Conservation (phyloP, 148 eudicot species). For the Rhododendron griersonianum region DNA sequence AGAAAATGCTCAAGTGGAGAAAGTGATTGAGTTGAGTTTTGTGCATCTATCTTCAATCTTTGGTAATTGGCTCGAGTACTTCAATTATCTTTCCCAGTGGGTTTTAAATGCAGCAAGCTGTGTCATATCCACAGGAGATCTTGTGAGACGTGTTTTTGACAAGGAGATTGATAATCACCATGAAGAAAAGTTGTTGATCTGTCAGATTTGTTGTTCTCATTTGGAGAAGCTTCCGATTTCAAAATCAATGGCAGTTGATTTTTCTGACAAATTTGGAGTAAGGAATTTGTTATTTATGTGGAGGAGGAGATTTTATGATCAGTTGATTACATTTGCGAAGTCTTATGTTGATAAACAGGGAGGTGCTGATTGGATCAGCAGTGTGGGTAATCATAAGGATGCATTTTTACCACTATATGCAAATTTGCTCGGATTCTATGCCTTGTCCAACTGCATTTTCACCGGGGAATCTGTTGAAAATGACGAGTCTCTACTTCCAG, state of each 20-base stretch:
- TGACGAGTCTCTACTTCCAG: constrained; percentile 32
- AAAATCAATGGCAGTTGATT: constrained; percentile 20
- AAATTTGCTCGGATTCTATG: constrained; percentile 67
- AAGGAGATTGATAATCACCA: constrained; percentile 95
- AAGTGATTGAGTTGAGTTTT: constrained; percentile 68
- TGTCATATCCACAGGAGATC: constrained; percentile 58
- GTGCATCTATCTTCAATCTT: constrained; percentile 63
- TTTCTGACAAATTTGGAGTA: constrained; percentile 12
- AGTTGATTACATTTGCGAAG: constrained; percentile 42
- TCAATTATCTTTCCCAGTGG: constrained; percentile 63
- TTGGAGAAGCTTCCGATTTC: constrained; percentile 48
- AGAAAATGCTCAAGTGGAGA: constrained; percentile 65
- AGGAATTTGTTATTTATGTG: constrained; percentile 34
- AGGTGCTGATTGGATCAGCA: constrained; percentile 70
- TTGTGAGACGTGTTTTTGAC: constrained; percentile 83
- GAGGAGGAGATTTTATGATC: constrained; percentile 55
- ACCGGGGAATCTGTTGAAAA: constrained; percentile 25
- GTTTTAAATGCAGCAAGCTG: constrained; percentile 52
- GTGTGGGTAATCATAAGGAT: constrained; percentile 90
- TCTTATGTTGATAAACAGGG: constrained; percentile 34
- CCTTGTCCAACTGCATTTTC: constrained; percentile 58
- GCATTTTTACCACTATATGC: constrained; percentile 83
- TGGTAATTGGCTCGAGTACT: constrained; percentile 63
- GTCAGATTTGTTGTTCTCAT: constrained; percentile 82
- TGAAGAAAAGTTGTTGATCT: constrained; percentile 79